phyloP scores from a whole-genome alignment of 805 yeast species.

The Saccharomyces eubayanus region DNA sequence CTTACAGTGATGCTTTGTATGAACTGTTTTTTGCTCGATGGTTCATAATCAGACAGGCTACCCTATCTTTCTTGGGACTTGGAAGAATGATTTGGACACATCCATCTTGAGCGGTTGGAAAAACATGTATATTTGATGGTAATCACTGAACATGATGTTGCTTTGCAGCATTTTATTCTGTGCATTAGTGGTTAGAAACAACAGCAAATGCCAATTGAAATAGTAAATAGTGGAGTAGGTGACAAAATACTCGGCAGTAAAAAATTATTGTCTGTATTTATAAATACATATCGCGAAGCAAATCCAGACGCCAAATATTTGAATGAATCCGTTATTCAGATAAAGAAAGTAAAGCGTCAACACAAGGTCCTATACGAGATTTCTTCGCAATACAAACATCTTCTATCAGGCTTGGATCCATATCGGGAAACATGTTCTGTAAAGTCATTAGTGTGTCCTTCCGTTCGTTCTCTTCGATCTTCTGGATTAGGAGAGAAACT shows the following conservation, averaged over 20 bases:
- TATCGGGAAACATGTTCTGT: constrained; percentile 63
- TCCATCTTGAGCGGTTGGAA: no score
- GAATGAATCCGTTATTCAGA: constrained; percentile 7
- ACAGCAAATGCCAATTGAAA: no score
- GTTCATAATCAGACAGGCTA: no score
- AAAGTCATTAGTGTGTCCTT: constrained; percentile 42
- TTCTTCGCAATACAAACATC: constrained; percentile 63
- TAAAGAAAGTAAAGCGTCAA: constrained; percentile 40
- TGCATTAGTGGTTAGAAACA: no score
- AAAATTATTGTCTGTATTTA: constrained; percentile 14
- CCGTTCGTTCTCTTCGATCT: constrained; percentile 37
- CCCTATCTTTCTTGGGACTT: no score
- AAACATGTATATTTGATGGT: no score
- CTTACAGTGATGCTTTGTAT: no score
- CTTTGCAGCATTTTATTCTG: no score
- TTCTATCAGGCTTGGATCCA: constrained; percentile 58
- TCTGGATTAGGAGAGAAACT: constrained; percentile 28
- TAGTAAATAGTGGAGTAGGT: no score
- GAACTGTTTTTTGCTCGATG: no score
- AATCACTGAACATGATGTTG: no score
- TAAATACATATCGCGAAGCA: background rate
- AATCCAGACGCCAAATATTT: constrained; percentile 3
- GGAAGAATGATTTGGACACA: no score
- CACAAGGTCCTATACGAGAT: constrained; percentile 62
- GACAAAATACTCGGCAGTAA: constrained; percentile 13